Evolutionary conservation across 2,329 filamentous ascomycete species (phyloP), one percentile per base, ranked within the genome.

Genomic region (Helminthosporium solani): DNA sequence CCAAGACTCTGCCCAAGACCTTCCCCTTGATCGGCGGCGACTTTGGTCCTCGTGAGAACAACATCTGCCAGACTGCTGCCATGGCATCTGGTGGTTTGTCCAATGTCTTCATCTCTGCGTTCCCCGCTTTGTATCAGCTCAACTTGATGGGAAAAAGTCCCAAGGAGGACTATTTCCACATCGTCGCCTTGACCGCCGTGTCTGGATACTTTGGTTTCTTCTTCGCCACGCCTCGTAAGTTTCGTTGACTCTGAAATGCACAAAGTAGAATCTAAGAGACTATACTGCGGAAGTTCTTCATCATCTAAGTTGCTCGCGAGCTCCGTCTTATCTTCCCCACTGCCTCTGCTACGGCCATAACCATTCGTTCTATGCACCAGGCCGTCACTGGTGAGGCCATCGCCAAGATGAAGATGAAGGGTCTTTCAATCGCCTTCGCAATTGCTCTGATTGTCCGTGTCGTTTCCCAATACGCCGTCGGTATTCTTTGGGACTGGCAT

Each of bases 201-300:
- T 81, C 80, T 47, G 80, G 78, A 8, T 83, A 84, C 68, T 85
- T 85, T 63, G 83, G 83, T 3, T 75, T 85, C 49, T 82, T 83
- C 64, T 82, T 84, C 53, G 78, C 79, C 39, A 82, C 81, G 0
- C 81, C 82, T 7, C 74, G 51, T 57, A 48, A 48, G 52, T 53
- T 42, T 9, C 23, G 23, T 25, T 9, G 23, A 25, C 5, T 9
- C 15, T 15, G 15, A 9, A 16, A 18, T 15, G 5, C 9, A 4
- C 3, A 19, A 27, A 18, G 7, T 3, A 28, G 7, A 3, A 9
- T 4, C 41, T 49, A 16, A 53, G 36, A 2, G 8, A 19, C 25
- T 31, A 19, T 41, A 71, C 65, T 84, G 16, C 80, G 83, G 47
- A 84, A 84, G 60, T 86, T 86, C 72, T 86, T 85, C 72, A 79